Base-by-base conservation (phyloP, 352 stramenopile species). In the Pythium rhizo-oryzae region DNA sequence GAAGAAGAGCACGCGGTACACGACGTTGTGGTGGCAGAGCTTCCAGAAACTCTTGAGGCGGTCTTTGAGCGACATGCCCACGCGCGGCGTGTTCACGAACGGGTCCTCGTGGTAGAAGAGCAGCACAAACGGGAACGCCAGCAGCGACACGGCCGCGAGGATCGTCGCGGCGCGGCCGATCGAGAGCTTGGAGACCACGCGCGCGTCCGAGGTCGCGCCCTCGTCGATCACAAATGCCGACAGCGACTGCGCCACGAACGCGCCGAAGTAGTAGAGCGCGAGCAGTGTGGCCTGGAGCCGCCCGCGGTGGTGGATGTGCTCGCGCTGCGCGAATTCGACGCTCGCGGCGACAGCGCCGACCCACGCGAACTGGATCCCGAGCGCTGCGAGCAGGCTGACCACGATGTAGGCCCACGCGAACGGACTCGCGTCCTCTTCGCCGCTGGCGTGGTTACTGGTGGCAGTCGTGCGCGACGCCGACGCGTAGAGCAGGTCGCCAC, bases 261-360 rank as follows among this genome's bases (percentile, higher is more conserved):
- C 67, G 18, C 61, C 67, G 9, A 59, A 4, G 24, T 70, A 64
- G 57, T 74, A 74, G n/a, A 74, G 21, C 2, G 49, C 13, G 21
- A 75, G 24, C n/a, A 65, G 47, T 28, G 62, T 51, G 13, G 60
- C 69, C 35, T 77, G 70, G 3, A 74, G 50, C 18, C 41, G 35
- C 8, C 71, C 71, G 16, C 71, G 71, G 23, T 69, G 52, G 41
- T 62, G 53, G 18, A 75, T 54, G 18, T 62, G 62, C 50, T 77
- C 71, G 13, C 66, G 67, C 56, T 77, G 71, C 11, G 71, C 71
- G 15, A 63, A 71, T 54, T 77, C 66, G 41, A 77, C 67, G 18
- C 28, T 64, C 21, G 63, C 37, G 2, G 62, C 60, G 30, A 74
- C 21, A 1, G 66, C 33, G 7, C 62, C 35, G 54, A 75, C 50